These are phyloP conservation scores for Dryas octopetala DNA, from an alignment of 306 rosid species.

Conservation along the genomic window DNA sequence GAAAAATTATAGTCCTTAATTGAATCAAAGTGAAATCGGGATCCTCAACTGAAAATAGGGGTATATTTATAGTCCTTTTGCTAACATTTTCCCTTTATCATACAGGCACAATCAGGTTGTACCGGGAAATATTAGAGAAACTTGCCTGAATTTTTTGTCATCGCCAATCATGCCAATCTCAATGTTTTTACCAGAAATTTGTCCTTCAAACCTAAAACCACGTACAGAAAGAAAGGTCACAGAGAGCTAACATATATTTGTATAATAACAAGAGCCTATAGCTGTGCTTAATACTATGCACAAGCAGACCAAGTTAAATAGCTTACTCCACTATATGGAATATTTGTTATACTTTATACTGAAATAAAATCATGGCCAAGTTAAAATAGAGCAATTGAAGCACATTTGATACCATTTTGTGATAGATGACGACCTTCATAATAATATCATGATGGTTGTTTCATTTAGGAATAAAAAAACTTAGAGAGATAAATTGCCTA, in stretches of 20 bases:
- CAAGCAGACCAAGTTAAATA: too few relatives aligned
- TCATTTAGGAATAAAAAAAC: not conserved
- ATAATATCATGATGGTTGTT: not conserved
- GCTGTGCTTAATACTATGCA: not conserved
- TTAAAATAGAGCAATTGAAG: not conserved
- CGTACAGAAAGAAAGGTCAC: not conserved
- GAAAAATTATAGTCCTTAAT: too few relatives aligned
- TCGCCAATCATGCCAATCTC: conserved; percentile 77
- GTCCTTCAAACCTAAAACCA: conserved; percentile 68
- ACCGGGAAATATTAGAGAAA: not conserved
- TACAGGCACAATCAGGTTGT: not conserved
- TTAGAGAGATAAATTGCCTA: conserved; percentile 20
- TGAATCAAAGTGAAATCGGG: too few relatives aligned
- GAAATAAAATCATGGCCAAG: too few relatives aligned
- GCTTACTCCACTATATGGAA: too few relatives aligned
- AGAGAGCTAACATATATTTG: not conserved
- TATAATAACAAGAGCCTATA: not conserved
- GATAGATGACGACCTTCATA: not conserved
- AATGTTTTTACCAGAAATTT: conserved; percentile 74
- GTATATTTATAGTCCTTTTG: too few relatives aligned
- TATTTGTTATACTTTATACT: too few relatives aligned
- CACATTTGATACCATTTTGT: too few relatives aligned
- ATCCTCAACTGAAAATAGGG: too few relatives aligned
- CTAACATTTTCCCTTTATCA: too few relatives aligned
- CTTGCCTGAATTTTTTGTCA: conserved; percentile 74